A percentile compares a stretch with the other conserved stretches of the same genome.
Conservation (phyloP, 1,139 yeast genomes). For the Yamadazyma taylorii region DNA sequence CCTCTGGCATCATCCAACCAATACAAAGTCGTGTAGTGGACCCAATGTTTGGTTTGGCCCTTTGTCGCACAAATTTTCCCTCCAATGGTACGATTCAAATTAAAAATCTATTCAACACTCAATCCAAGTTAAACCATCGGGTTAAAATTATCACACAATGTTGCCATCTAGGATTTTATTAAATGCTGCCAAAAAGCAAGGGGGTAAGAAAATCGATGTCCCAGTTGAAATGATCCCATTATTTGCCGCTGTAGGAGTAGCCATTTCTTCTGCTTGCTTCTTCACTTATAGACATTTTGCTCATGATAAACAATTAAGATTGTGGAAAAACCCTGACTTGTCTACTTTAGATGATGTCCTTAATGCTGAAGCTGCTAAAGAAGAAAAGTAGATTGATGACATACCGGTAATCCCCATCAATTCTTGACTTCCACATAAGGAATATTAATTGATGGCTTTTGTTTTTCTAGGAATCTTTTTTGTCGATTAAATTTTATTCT, state of each 20-base stretch:
- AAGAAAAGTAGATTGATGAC: conserved; percentile 17
- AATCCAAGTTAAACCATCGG: background rate
- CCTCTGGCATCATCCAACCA: conserved; percentile 15
- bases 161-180: conserved; percentile 56
- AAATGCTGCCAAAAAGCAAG: conserved; percentile 44
- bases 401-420: no score
- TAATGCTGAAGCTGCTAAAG: conserved; percentile 45
- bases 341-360: conserved; percentile 60
- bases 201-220: conserved; percentile 27
- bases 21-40: conserved; percentile 6
- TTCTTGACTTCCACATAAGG: no score
- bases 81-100: conserved; percentile 15
- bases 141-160: conserved; percentile 31
- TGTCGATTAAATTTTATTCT: no score
- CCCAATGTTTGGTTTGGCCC: no score
- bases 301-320: conserved; percentile 65
- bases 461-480: conserved; percentile 5
- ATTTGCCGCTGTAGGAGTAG: conserved; percentile 60
- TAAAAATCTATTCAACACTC: conserved; percentile 1
- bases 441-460: no score
- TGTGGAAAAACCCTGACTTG: conserved; percentile 65
- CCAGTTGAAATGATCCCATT: conserved; percentile 83
- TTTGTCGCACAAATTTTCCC: conserved; percentile 3
- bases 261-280: conserved; percentile 61
- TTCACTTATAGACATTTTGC: conserved; percentile 75